A percentile compares a stretch with the other conserved stretches of the same genome.
Conservation (phyloP, 148 eudicot genomes). For the Hydrangea macrophylla region DNA sequence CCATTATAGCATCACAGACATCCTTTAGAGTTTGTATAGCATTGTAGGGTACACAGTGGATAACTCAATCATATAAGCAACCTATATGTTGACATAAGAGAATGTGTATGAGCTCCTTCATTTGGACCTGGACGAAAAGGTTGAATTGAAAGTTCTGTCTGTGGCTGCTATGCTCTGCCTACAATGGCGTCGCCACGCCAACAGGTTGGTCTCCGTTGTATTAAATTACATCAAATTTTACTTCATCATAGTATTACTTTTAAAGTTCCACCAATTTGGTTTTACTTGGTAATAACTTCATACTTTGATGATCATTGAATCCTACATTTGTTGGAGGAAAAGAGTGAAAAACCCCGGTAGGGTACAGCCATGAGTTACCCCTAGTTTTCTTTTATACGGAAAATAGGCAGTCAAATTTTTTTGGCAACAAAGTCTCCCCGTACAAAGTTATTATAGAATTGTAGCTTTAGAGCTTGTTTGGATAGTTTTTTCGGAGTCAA, state of each 20-base stretch:
- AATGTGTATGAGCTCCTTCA: slow-evolving; percentile 92
- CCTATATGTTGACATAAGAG: slow-evolving; percentile 98
- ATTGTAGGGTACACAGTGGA: slow-evolving; percentile 88
- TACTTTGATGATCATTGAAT: not conserved
- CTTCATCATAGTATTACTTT: not conserved
- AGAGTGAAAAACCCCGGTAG: too few relatives aligned
- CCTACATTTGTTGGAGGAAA: not conserved
- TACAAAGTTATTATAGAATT: too few relatives aligned
- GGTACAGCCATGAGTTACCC: too few relatives aligned
- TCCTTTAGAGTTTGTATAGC: too few relatives aligned
- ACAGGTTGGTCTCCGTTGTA: slow-evolving; percentile 49
- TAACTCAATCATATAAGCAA: slow-evolving; percentile 72
- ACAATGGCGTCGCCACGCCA: slow-evolving; percentile 81
- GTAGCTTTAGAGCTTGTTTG: too few relatives aligned
- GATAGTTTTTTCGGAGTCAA: too few relatives aligned
- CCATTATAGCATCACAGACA: too few relatives aligned
- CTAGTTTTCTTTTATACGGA: too few relatives aligned
- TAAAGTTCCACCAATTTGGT: not conserved
- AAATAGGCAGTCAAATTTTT: too few relatives aligned
- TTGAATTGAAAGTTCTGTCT: slow-evolving; percentile 71
- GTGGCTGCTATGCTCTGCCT: slow-evolving; percentile 86
- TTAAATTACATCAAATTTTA: not conserved
- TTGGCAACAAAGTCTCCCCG: too few relatives aligned
- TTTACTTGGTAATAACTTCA: not conserved
- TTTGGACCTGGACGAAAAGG: slow-evolving; percentile 81